phyloP scores from a whole-genome alignment of 768 basidiomycete species.

The Mycena vitilis region DNA sequence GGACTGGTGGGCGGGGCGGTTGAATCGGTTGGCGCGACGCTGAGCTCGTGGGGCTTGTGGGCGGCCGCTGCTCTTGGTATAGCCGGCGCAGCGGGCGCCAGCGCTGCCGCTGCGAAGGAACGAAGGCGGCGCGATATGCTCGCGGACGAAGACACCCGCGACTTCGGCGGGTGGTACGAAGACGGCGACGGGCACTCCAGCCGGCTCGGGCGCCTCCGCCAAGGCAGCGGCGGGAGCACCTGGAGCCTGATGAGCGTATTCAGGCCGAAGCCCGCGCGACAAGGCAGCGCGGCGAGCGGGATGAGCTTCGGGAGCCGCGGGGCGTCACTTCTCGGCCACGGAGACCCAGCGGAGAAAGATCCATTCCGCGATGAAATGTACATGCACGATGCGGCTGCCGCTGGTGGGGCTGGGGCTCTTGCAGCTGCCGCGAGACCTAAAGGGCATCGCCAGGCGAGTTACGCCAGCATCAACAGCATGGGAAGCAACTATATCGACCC shows the following conservation, averaged over 20 bases:
- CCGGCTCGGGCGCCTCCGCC: constrained; percentile 44
- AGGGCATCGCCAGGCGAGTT: constrained; percentile 48
- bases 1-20: constrained; percentile 38
- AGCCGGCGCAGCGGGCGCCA: constrained; percentile 43
- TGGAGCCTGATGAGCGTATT: constrained; percentile 67
- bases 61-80: constrained; percentile 31
- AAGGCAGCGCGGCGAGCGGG: constrained; percentile 34
- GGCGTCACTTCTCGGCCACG: constrained; percentile 31
- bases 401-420: constrained; percentile 28
- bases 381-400: constrained; percentile 41
- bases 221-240: constrained; percentile 58
- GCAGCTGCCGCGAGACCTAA: constrained; percentile 39
- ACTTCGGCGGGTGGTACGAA: constrained; percentile 50
- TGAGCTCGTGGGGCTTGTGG: constrained; percentile 31
- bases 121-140: constrained; percentile 75
- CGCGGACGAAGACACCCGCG: constrained; percentile 77
- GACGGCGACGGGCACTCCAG: constrained; percentile 49
- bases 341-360: constrained; percentile 38
- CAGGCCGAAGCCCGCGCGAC: constrained; percentile 40
- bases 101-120: constrained; percentile 48
- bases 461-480: constrained; percentile 48
- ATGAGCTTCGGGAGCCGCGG: constrained; percentile 38
- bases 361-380: constrained; percentile 27
- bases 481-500: constrained; percentile 60
- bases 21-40: constrained; percentile 34